Percentiles rank a stretch among this genome's conserved stretches.
phyloP scores from a whole-genome alignment of 768 basidiomycete genomes.

The Termitomyces sp. region DNA sequence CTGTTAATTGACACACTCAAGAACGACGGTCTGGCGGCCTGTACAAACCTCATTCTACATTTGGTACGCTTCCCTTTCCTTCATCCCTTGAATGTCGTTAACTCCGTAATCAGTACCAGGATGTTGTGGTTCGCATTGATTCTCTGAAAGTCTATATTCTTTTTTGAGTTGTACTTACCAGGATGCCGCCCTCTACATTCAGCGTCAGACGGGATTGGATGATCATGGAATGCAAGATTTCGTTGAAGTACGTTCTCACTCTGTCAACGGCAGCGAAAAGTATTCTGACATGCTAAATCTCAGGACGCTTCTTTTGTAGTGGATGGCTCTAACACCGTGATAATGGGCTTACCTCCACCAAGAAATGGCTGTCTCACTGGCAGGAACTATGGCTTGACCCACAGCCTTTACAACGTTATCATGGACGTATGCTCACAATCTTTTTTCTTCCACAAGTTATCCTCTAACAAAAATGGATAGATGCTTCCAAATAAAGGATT shows the following conservation, averaged over 20 bases:
- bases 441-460: not conserved
- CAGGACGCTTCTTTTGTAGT: constrained; percentile 40
- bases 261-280: not conserved
- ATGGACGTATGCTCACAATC: constrained; percentile 26
- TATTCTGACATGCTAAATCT: not conserved
- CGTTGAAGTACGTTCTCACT: constrained; percentile 32
- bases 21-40: constrained; percentile 32
- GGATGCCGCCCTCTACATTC: constrained; percentile 43
- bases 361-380: constrained; percentile 28
- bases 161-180: constrained; percentile 11
- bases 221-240: constrained; percentile 42
- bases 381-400: constrained; percentile 38
- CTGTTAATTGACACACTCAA: constrained; percentile 32
- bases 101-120: constrained; percentile 32
- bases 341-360: constrained; percentile 42
- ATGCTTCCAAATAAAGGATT: constrained; percentile 40
- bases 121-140: constrained; percentile 26
- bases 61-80: constrained; percentile 20
- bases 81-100: constrained; percentile 26
- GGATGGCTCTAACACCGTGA: constrained; percentile 33
- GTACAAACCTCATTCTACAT: constrained; percentile 22
- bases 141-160: not conserved
- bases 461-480: constrained; percentile 18
- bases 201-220: constrained; percentile 36
- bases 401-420: constrained; percentile 33